Evolutionary conservation across 257 asterid genomes (phyloP).

Genomic region (Solanum phureja): DNA sequence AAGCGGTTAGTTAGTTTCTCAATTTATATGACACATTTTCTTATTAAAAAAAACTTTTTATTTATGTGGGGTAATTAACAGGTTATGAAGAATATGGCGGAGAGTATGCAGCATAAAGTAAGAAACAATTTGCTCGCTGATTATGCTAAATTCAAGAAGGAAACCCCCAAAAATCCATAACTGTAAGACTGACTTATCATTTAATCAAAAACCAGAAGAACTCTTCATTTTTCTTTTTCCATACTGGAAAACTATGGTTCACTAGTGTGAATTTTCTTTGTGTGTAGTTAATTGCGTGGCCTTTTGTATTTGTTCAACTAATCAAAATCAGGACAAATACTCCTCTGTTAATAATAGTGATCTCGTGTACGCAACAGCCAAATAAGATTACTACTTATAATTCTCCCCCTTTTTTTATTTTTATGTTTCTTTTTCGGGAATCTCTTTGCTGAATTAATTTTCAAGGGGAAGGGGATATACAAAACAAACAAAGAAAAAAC

Average conservation of each 20-base stretch:
- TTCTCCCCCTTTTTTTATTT: no score
- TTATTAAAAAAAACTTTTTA: no score
- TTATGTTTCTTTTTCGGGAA: no score
- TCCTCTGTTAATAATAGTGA: not conserved
- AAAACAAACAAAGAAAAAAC: not conserved
- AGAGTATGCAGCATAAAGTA: not conserved
- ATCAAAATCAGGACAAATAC: not conserved
- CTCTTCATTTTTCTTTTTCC: not conserved
- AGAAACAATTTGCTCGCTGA: not conserved
- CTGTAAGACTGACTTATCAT: not conserved
- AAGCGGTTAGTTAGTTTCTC: not conserved
- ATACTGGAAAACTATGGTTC: not conserved
- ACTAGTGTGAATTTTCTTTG: not conserved
- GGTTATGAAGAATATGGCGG: not conserved
- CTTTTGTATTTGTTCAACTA: not conserved
- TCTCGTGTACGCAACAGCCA: not conserved
- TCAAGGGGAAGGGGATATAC: no score
- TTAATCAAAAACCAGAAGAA: not conserved
- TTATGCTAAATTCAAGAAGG: not conserved
- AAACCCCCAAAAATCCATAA: not conserved
- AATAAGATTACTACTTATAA: not conserved
- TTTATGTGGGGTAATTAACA: not conserved
- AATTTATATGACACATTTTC: no score
- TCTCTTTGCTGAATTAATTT: no score
- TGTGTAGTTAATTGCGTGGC: not conserved